Percentiles rank a stretch among this genome's conserved stretches.
These are phyloP conservation scores for Globisporangium viniferum DNA, from an alignment of 352 stramenopile genomes.

Conservation along the genomic window DNA sequence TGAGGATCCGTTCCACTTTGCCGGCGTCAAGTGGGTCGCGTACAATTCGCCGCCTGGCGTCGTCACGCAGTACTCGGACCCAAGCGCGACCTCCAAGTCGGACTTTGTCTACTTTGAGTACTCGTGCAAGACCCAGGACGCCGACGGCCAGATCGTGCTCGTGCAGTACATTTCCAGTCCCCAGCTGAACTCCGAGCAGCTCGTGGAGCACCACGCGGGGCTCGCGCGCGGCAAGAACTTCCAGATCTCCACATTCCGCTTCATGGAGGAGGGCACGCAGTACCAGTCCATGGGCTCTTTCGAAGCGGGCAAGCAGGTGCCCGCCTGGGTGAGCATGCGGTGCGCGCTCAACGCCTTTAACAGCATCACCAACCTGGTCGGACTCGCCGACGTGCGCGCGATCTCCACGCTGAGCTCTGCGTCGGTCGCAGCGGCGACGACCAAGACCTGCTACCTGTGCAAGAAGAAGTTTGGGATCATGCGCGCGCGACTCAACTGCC, in stretches of 20 bases:
- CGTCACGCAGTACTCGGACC: slow-evolving; percentile 7
- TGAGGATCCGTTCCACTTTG: slow-evolving; percentile 49
- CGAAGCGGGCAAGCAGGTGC: slow-evolving; percentile 1
- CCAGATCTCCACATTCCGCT: slow-evolving; percentile 11
- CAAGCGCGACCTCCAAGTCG: neutral
- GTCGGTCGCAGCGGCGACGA: neutral
- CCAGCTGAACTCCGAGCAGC: slow-evolving; percentile 3
- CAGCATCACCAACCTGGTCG: slow-evolving; percentile 9
- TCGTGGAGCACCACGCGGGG: neutral
- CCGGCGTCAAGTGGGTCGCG: slow-evolving; percentile 46
- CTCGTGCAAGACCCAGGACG: slow-evolving; percentile 12
- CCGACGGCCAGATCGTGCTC: slow-evolving; percentile 10
- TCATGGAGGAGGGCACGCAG: slow-evolving; percentile 11
- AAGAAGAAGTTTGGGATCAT: slow-evolving; percentile 16
- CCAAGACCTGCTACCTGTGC: slow-evolving; percentile 17
- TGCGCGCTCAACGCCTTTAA: slow-evolving; percentile 5
- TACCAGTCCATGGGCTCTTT: slow-evolving; percentile 8
- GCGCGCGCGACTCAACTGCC: slow-evolving; percentile 12
- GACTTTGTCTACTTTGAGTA: slow-evolving; percentile 20
- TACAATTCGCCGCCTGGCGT: slow-evolving; percentile 1
- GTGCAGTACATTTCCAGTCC: slow-evolving; percentile 15
- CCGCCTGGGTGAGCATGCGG: slow-evolving; percentile 12
- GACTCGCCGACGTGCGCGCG: slow-evolving; percentile 11
- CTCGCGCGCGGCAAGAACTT: slow-evolving; percentile 4
- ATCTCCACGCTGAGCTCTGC: neutral